phyloP scores from a whole-genome alignment of 1,139 yeast species.

The Geotrichum citri-aurantii region DNA sequence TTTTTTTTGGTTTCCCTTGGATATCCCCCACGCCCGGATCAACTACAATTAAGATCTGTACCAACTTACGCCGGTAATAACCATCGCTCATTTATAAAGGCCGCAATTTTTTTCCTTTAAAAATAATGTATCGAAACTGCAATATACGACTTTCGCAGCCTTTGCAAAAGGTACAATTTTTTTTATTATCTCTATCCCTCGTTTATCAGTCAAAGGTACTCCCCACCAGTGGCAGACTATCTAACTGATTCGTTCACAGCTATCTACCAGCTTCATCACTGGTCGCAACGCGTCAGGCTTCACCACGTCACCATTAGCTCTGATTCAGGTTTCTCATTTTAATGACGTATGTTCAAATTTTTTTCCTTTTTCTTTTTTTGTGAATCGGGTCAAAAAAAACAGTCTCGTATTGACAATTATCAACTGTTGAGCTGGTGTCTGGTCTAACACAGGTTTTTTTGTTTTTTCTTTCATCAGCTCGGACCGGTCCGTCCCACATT shows the following conservation, averaged over 20 bases:
- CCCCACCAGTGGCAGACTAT: neutral
- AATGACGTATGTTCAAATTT: neutral
- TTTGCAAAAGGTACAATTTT: neutral
- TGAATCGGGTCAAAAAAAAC: neutral
- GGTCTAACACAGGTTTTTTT: neutral
- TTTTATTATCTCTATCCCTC: neutral
- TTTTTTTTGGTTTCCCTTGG: too few relatives aligned
- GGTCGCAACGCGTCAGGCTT: neutral
- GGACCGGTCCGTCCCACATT: neutral
- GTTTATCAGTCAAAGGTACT: neutral
- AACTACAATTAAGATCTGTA: too few relatives aligned
- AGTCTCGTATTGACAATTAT: neutral
- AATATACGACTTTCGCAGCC: neutral
- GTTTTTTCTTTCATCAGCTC: neutral
- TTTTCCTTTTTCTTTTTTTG: neutral
- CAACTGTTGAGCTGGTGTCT: neutral
- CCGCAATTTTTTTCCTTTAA: neutral
- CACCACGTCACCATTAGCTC: neutral
- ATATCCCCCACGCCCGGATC: too few relatives aligned
- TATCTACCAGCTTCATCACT: neutral
- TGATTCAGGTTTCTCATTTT: neutral
- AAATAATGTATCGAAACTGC: neutral
- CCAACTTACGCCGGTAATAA: neutral
- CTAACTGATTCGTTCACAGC: neutral
- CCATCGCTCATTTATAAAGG: too few relatives aligned